Conservation (phyloP, 2,329 filamentous ascomycete genomes). For the Fusarium lateritium region DNA sequence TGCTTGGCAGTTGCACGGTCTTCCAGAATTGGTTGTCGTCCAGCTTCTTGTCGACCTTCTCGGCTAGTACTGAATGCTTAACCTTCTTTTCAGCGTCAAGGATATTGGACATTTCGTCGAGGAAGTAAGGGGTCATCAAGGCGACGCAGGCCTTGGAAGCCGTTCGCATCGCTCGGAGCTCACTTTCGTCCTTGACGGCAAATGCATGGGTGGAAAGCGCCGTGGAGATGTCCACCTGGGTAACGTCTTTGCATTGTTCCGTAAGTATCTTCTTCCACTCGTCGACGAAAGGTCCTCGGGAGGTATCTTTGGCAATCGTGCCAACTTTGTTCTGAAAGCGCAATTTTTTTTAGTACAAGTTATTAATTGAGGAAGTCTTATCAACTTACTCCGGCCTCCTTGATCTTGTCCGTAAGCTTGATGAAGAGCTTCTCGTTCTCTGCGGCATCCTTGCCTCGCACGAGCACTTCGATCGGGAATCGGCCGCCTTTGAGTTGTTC, state of each 20-base stretch:
- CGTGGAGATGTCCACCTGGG: slow-evolving; percentile 87
- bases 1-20: slow-evolving; percentile 77
- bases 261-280: slow-evolving; percentile 92
- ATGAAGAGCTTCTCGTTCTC: slow-evolving; percentile 93
- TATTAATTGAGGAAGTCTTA: slow-evolving; percentile 11
- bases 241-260: slow-evolving; percentile 85
- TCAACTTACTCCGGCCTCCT: slow-evolving; percentile 81
- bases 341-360: slow-evolving; percentile 25
- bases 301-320: slow-evolving; percentile 85
- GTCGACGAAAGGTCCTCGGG: slow-evolving; percentile 90
- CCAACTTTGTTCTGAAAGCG: slow-evolving; percentile 85
- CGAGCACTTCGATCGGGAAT: slow-evolving; percentile 90
- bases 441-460: slow-evolving; percentile 91
- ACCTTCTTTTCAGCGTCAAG: slow-evolving; percentile 98
- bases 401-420: slow-evolving; percentile 88
- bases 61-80: slow-evolving; percentile 87
- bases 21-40: slow-evolving; percentile 97
- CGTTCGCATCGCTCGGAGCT: slow-evolving; percentile 93
- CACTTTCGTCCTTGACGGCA: slow-evolving; percentile 94
- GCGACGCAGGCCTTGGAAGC: slow-evolving; percentile 95
- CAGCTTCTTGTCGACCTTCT: slow-evolving; percentile 91
- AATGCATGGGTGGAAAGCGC: slow-evolving; percentile 89
- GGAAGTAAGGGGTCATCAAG: slow-evolving; percentile 95
- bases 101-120: slow-evolving; percentile 97
- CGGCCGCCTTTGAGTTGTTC: slow-evolving; percentile 93